Base-by-base conservation (phyloP, 768 basidiomycete genomes). In the Agaricus bisporus region DNA sequence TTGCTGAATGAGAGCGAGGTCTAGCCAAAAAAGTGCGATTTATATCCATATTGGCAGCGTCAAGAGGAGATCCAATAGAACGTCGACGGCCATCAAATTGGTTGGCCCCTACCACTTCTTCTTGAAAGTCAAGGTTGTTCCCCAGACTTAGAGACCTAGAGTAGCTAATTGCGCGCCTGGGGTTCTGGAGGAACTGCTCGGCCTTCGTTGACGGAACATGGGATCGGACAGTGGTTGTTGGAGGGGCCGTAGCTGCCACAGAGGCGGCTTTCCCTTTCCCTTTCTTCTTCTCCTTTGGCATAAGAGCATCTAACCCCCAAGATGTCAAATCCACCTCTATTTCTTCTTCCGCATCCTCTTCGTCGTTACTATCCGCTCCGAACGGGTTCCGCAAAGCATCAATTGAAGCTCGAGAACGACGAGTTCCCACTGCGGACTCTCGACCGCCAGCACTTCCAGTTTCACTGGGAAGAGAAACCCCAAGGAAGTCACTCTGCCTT, bases 281-380 rank as follows among this genome's bases (percentile, higher is more conserved):
- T 56, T 74, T 77, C 15, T 61, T 62, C n/a, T 83, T 86, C 59
- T 86, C 82, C 59, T 87, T 86, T 1, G 82, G 76, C 56, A 89
- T 81, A 68, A 90, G 83, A 5, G 82, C 78, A 55, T 90, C 86
- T 22, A 93, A 73, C 3, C 91, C 91, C 90, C 88, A 93, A 15
- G 88, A 91, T 3, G 85, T 75, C 54, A 92, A 73, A 67, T 91
- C 89, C 25, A 91, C 86, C 62, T 91, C 91, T 29, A 86, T 52
- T 22, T 77, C 79, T 29, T 78, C 76, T 41, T 75, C 56, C 17
- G 15, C 79, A 15, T 68, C 68, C 41, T 74, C 76, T 39, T 74
- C 76, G 6, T 78, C 78, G 1, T 75, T 72, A 28, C 80, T 81
- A 56, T 83, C 86, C n/a, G 71, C 72, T 37, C 78, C 80, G 59